Conservation (phyloP, 306 rosid species). For the Ammopiptanthus mongolicus region DNA sequence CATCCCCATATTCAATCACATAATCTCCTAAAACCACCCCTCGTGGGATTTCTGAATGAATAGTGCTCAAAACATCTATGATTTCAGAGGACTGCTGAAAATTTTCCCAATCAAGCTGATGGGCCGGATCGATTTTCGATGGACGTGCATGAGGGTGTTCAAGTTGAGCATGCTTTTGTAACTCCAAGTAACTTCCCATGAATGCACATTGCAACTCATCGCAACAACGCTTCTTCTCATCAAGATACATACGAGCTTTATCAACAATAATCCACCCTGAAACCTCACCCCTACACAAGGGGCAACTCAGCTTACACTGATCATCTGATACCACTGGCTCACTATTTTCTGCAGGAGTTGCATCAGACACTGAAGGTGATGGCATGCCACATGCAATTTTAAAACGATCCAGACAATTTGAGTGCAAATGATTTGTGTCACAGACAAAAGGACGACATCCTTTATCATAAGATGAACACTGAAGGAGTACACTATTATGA, state of each 20-base stretch:
- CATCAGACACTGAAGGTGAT: constrained; percentile 22
- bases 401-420: constrained; percentile 81
- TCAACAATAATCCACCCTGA: constrained; percentile 69
- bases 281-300: constrained; percentile 80
- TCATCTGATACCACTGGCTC: constrained; percentile 42
- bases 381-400: constrained; percentile 53
- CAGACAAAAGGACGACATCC: constrained; percentile 82
- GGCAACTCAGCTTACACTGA: constrained; percentile 53
- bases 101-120: constrained; percentile 87
- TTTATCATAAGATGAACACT: constrained; percentile 63
- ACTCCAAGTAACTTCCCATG: constrained; percentile 61
- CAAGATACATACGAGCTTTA: constrained; percentile 58
- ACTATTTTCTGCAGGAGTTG: constrained; percentile 20
- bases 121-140: constrained; percentile 74
- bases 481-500: constrained; percentile 74
- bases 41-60: constrained; percentile 69
- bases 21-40: constrained; percentile 87
- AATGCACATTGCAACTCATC: constrained; percentile 60
- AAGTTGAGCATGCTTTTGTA: constrained; percentile 62
- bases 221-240: constrained; percentile 66
- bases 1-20: constrained; percentile 84
- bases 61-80: constrained; percentile 79
- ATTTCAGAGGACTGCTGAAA: constrained; percentile 88
- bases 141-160: constrained; percentile 83
- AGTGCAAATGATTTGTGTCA: constrained; percentile 70